Evolutionary conservation across 345 rosid genomes (phyloP), one percentile per base, ranked within the genome.

Genomic region (Eucalyptus curtisii): DNA sequence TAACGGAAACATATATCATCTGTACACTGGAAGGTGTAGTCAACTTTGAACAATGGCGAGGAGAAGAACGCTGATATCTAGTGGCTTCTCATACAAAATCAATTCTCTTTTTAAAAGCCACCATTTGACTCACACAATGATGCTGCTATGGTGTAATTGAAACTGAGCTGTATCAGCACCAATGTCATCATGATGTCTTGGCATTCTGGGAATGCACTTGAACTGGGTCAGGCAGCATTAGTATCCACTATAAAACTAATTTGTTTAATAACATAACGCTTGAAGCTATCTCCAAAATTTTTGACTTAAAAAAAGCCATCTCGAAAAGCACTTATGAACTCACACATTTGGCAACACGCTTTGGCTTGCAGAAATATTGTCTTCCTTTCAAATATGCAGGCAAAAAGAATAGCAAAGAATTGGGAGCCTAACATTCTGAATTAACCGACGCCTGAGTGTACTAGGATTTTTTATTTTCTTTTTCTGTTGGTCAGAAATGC

Each of bases 391-490:
- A 10, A 17, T 68, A 5, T 8, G 24, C 80, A 33, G 80, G 7
- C 24, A 16, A 16, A 66, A n/a, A 7, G 76, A n/a, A 7, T 3
- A 64, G 71, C 71, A 4, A 64, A 64, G 71, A 64, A n/a, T 64
- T 64, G 71, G 71, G 71, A 64, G 12, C 79, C 79, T 16, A 66
- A 66, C 79, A 66, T 66, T 66, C 22, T 66, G 40, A 31, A 66
- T 5, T n/a, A 66, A 16, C 79, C 1, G 11, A 31, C 0, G 0
- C 79, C 79, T 66, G 79, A 31, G 37, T 3, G 12, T 6, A 31
- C 42, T 15, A 66, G 40, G 22, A 64, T 14, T n/a, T 27, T 59
- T 59, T 59, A 11, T 61, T 30, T 22, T 55, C 61, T 64, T 64
- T n/a, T 14, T 15, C 37, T 66, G 11, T 15, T 31, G 79, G 40